A percentile compares a stretch with the other conserved stretches of the same genome.
phyloP scores from a whole-genome alignment of 192 early-diverging fungal species.

The Coemansia sp. region DNA sequence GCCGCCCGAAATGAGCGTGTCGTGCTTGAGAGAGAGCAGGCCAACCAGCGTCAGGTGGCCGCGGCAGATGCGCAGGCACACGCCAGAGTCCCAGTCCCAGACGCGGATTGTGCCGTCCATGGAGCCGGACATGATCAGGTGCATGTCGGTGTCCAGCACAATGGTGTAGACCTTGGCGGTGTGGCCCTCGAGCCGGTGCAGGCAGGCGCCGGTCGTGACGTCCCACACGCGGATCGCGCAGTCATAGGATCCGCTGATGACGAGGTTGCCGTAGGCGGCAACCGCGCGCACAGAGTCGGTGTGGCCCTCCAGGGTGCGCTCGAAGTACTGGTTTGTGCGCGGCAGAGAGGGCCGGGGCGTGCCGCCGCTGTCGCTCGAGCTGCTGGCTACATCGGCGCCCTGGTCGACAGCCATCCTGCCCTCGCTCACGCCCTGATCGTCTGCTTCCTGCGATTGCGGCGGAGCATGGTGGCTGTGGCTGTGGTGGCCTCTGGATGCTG shows the following conservation, averaged over 20 bases:
- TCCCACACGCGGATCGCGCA: constrained; percentile 92
- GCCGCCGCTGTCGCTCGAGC: background rate
- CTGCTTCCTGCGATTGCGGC: background rate
- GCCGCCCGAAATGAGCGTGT: constrained; percentile 91
- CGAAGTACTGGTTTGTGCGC: constrained; percentile 74
- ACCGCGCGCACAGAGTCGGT: constrained; percentile 90
- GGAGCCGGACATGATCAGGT: constrained; percentile 87
- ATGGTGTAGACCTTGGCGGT: constrained; percentile 95
- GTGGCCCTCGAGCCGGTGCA: constrained; percentile 82
- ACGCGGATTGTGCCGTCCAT: constrained; percentile 93
- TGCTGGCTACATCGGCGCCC: constrained; percentile 1
- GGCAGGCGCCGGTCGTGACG: constrained; percentile 65
- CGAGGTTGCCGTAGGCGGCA: constrained; percentile 80
- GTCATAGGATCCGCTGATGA: constrained; percentile 95
- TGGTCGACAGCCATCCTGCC: constrained; percentile 23
- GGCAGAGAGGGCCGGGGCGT: background rate
- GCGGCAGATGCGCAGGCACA: constrained; percentile 73
- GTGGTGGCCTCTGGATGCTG: background rate
- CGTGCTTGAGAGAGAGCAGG: constrained; percentile 80
- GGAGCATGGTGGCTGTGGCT: constrained; percentile 4
- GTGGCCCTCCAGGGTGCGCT: constrained; percentile 86
- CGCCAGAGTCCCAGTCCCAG: constrained; percentile 90
- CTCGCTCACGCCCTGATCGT: background rate
- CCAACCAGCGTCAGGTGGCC: constrained; percentile 96
- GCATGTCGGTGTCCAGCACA: constrained; percentile 80